Conservation (phyloP, 75 land plant genomes). For the Cunninghamia lanceolata region DNA sequence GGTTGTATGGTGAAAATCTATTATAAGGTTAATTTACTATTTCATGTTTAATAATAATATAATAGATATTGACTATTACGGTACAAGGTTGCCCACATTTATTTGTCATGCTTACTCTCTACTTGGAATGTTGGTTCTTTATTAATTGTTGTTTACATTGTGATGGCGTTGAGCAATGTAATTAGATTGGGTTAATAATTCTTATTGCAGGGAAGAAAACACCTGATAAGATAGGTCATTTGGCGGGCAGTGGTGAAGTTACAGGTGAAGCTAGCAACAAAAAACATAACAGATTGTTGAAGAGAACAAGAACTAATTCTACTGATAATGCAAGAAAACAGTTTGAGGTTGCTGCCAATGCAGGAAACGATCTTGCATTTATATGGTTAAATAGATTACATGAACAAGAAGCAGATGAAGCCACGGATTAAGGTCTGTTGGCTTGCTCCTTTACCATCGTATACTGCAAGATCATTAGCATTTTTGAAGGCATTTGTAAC, state of each 20-base stretch:
- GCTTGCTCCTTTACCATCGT: not conserved
- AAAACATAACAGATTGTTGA: not conserved
- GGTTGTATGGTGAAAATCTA: too few species aligned
- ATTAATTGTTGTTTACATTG: not conserved
- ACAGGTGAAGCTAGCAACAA: not conserved
- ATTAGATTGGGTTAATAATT: not conserved
- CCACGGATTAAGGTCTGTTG: not conserved
- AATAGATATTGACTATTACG: too few species aligned
- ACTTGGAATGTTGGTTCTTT: not conserved
- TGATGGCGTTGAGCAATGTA: not conserved
- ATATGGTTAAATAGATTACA: slow-evolving; percentile 11
- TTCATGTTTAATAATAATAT: too few species aligned
- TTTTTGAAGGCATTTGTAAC: not conserved
- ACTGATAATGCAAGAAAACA: not conserved
- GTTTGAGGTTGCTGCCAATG: slow-evolving; percentile 4
- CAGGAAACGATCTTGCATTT: slow-evolving; percentile 8
- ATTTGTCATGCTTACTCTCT: not conserved
- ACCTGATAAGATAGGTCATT: not conserved
- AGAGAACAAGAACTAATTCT: not conserved
- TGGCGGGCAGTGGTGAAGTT: not conserved
- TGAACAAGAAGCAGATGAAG: not conserved
- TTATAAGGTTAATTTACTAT: too few species aligned
- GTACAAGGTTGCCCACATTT: too few species aligned
- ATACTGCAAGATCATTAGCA: not conserved
- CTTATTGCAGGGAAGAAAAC: not conserved